These are phyloP conservation scores for Melaleuca quinquenervia DNA, from an alignment of 345 rosid genomes.

Conservation along the genomic window DNA sequence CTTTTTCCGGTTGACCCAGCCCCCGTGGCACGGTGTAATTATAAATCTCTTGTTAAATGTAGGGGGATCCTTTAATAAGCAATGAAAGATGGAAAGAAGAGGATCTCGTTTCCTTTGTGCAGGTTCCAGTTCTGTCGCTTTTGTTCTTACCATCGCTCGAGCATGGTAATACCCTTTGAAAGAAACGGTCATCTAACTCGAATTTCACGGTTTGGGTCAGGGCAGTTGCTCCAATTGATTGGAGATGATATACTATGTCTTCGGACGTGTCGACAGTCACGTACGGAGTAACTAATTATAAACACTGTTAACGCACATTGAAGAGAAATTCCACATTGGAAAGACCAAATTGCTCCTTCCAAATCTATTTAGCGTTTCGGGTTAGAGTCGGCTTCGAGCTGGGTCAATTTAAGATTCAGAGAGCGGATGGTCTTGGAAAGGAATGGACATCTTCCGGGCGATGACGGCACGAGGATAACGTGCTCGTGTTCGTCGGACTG, in stretches of 20 bases:
- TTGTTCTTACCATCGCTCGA: no score
- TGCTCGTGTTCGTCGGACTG: neutral
- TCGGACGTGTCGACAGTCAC: neutral
- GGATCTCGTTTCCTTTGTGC: neutral
- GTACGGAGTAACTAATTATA: no score
- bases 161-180: neutral
- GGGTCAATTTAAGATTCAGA: neutral
- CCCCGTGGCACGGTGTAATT: neutral
- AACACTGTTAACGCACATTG: neutral
- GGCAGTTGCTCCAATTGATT: rapidly evolving
- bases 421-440: no score
- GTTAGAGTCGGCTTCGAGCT: neutral
- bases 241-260: neutral
- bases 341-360: neutral
- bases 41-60: neutral
- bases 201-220: neutral
- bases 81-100: neutral
- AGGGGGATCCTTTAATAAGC: neutral
- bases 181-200: neutral
- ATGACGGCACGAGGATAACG: neutral
- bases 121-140: neutral
- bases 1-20: neutral
- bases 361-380: neutral
- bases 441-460: no score
- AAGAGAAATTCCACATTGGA: neutral